These are phyloP conservation scores for Xylariaceae sp. DNA, from an alignment of 2,329 filamentous ascomycete species.

Conservation along the genomic window DNA sequence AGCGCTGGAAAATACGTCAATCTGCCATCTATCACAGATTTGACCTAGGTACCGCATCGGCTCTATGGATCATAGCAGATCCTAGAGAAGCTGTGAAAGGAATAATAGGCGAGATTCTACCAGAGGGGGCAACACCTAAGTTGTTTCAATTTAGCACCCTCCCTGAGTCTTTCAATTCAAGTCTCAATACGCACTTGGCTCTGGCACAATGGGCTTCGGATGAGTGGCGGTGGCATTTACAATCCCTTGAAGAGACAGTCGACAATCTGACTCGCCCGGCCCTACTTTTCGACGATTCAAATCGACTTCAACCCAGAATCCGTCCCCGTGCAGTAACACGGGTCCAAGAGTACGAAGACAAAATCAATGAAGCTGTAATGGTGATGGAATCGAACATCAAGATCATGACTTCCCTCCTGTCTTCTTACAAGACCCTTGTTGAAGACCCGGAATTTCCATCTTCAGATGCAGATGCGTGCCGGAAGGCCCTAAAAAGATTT, in stretches of 20 bases:
- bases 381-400: constrained; percentile 43
- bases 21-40: constrained; percentile 37
- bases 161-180: constrained; percentile 41
- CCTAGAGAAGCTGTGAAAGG: constrained; percentile 38
- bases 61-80: constrained; percentile 46
- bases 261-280: constrained; percentile 36
- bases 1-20: constrained; percentile 33
- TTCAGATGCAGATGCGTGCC: constrained; percentile 13
- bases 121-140: constrained; percentile 30
- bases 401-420: constrained; percentile 35
- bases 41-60: constrained; percentile 35
- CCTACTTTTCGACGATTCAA: constrained; percentile 10
- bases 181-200: constrained; percentile 42
- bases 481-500: constrained; percentile 33
- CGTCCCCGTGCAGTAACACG: constrained; percentile 37
- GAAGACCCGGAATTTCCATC: constrained; percentile 30
- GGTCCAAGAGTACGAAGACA: constrained; percentile 44
- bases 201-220: constrained; percentile 46
- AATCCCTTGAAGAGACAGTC: constrained; percentile 43
- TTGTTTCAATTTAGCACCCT: constrained; percentile 37
- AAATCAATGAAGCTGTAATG: constrained; percentile 43
- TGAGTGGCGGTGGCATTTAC: constrained; percentile 47
- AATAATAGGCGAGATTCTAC: constrained; percentile 39
- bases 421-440: constrained; percentile 32
- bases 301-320: constrained; percentile 17